Percentiles rank a stretch among this genome's conserved stretches.
Conservation (phyloP, 2,329 filamentous ascomycete genomes). For the Lasiodiplodia hormozganensis region DNA sequence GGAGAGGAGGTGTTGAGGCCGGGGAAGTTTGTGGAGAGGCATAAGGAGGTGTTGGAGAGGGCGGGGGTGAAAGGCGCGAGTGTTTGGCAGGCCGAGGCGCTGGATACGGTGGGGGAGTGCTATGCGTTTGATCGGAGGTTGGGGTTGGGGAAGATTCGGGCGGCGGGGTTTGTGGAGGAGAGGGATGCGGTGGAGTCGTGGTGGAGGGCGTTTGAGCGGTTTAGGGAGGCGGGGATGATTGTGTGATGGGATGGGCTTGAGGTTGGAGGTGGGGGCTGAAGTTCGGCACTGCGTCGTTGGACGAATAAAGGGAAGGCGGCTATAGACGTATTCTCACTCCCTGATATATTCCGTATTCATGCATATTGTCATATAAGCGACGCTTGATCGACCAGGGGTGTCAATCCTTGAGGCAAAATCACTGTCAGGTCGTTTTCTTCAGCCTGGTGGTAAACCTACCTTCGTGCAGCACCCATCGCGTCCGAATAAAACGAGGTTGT, state of each 20-base stretch:
- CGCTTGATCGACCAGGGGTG: no score
- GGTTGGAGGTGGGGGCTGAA: not conserved
- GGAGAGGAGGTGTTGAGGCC: not conserved
- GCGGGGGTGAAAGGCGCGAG: conserved; percentile 31
- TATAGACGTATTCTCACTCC: no score
- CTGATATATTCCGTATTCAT: no score
- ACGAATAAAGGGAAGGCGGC: no score
- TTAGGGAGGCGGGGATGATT: conserved; percentile 49
- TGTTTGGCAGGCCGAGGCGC: conserved; percentile 41
- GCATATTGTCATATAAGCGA: no score
- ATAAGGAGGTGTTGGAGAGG: not conserved
- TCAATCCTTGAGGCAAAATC: no score
- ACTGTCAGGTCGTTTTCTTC: no score
- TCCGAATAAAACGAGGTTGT: no score
- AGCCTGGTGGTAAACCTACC: no score
- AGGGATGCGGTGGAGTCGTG: conserved; percentile 46
- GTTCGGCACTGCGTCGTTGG: no score
- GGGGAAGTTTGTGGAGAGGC: not conserved
- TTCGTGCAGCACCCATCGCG: no score
- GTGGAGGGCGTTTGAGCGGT: conserved; percentile 50
- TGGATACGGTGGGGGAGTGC: conserved; percentile 56
- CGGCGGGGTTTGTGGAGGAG: conserved; percentile 47
- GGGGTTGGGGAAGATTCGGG: conserved; percentile 46
- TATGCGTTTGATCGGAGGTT: conserved; percentile 56
- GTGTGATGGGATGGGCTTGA: not conserved